Evolutionary conservation across 148 eudicot genomes (phyloP), one percentile per base, ranked within the genome.

Genomic region (Rhododendron henanense): DNA sequence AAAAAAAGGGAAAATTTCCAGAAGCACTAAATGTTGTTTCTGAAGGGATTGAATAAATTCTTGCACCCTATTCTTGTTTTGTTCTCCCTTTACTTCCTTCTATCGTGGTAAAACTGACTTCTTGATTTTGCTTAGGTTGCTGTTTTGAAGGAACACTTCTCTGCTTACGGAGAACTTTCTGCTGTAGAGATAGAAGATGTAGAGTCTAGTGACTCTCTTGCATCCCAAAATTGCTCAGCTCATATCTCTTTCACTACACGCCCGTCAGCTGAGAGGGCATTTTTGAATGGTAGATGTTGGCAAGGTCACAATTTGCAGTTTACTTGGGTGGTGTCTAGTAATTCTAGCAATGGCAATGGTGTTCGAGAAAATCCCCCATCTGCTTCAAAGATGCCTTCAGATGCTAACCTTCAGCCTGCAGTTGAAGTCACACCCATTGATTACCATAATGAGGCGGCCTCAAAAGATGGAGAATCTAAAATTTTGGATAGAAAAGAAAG

Each of bases 211-310:
- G 84, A 87, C 33, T 86, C 93, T 21, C 92, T 85, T 74, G 82
- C 85, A 39, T 86, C 90, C 81, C 77, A 84, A 78, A 90, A 84
- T 79, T 84, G 84, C 59, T 89, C 94, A 19, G 97, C 94, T 78
- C 89, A 89, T 51, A 73, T 95, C 84, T 87, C 89, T 88, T 95
- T 95, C 87, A 88, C 91, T n/a, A 90, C 94, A n/a, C 95, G 97
- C 8, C 91, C 69, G 75, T 87, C 92, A 81, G 98, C 98, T 81
- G 98, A 95, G 89, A 92, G 84, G 90, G 98, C 97, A 81, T 95
- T 94, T 65, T 47, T 85, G 84, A 91, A 87, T 82, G 97, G 97
- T 21, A 95, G 89, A 91, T 83, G 89, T 86, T 95, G 94, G 94
- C 84, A 92, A 65, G 97, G 94, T 31, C 90, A 92, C 86, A 90